Evolutionary conservation across 805 yeast species (phyloP).

Genomic region (Suhomyces vadensis): DNA sequence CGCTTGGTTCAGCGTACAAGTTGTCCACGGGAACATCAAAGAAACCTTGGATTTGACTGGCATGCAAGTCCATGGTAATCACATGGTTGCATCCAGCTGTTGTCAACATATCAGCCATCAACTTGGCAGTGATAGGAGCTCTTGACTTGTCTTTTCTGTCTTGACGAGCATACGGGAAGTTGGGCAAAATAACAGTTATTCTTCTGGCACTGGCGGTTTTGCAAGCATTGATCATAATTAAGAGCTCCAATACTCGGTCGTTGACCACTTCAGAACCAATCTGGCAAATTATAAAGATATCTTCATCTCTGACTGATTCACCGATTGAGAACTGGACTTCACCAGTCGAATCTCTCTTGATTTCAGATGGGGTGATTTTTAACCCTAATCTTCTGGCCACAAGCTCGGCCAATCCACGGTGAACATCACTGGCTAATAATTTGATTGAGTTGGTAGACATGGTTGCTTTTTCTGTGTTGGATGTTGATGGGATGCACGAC

Average conservation of each 20-base stretch:
- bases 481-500: slow-evolving; percentile 3
- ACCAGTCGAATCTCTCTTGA: slow-evolving; percentile 67
- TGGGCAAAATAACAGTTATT: slow-evolving; percentile 80
- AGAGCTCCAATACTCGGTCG: slow-evolving; percentile 69
- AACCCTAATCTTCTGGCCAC: slow-evolving; percentile 64
- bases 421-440: slow-evolving; percentile 66
- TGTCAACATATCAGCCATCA: slow-evolving; percentile 78
- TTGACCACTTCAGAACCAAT: slow-evolving; percentile 78
- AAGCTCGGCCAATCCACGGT: slow-evolving; percentile 67
- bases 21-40: slow-evolving; percentile 83
- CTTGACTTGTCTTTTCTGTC: slow-evolving; percentile 83
- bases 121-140: slow-evolving; percentile 83
- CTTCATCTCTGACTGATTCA: slow-evolving; percentile 84
- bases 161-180: slow-evolving; percentile 86
- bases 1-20: slow-evolving; percentile 81
- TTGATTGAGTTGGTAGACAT: slow-evolving; percentile 78
- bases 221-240: slow-evolving; percentile 81
- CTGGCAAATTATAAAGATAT: slow-evolving; percentile 75
- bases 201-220: slow-evolving; percentile 81
- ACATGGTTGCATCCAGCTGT: slow-evolving; percentile 88
- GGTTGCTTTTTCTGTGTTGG: background rate
- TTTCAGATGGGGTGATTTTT: slow-evolving; percentile 59
- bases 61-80: slow-evolving; percentile 84
- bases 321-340: slow-evolving; percentile 78
- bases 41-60: slow-evolving; percentile 87